phyloP scores from a whole-genome alignment of 1,284 basidiomycete species.

The Xanthoconium separans region DNA sequence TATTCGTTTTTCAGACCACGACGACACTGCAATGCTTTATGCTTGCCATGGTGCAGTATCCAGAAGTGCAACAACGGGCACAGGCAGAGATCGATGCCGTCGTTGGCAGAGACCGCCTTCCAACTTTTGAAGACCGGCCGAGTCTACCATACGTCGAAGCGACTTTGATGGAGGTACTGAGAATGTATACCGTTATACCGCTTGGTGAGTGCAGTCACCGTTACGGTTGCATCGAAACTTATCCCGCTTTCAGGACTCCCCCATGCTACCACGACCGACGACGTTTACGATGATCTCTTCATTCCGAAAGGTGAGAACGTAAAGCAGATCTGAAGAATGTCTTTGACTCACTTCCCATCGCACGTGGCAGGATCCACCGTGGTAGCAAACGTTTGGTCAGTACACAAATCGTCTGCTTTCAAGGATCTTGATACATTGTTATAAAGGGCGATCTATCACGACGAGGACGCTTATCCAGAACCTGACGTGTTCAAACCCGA shows the following conservation, averaged over 20 bases:
- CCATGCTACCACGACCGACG: conserved; percentile 41
- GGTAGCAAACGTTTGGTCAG: conserved; percentile 46
- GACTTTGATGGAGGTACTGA: conserved; percentile 48
- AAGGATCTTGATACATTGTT: neutral
- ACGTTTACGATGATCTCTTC: conserved; percentile 40
- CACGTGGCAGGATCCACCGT: conserved; percentile 32
- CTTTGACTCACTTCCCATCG: neutral
- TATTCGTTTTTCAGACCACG: conserved; percentile 35
- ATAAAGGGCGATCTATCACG: conserved; percentile 43
- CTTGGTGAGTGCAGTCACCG: conserved; percentile 12
- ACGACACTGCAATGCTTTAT: conserved; percentile 46
- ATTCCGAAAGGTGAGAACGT: conserved; percentile 40
- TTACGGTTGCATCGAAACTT: neutral
- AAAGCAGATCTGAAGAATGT: neutral
- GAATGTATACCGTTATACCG: conserved; percentile 45
- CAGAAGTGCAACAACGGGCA: conserved; percentile 41
- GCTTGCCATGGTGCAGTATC: conserved; percentile 49
- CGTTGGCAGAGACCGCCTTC: conserved; percentile 37
- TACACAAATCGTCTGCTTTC: neutral
- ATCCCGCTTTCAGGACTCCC: conserved; percentile 36
- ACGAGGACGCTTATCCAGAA: conserved; percentile 39
- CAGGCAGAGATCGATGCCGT: conserved; percentile 45
- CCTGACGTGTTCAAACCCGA: conserved; percentile 43
- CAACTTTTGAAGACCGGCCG: conserved; percentile 39
- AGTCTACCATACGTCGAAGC: conserved; percentile 46